A percentile compares a stretch with the other conserved stretches of the same genome.
These are phyloP conservation scores for Aspergillus terreus DNA, from an alignment of 2,329 filamentous ascomycete genomes.

Conservation along the genomic window DNA sequence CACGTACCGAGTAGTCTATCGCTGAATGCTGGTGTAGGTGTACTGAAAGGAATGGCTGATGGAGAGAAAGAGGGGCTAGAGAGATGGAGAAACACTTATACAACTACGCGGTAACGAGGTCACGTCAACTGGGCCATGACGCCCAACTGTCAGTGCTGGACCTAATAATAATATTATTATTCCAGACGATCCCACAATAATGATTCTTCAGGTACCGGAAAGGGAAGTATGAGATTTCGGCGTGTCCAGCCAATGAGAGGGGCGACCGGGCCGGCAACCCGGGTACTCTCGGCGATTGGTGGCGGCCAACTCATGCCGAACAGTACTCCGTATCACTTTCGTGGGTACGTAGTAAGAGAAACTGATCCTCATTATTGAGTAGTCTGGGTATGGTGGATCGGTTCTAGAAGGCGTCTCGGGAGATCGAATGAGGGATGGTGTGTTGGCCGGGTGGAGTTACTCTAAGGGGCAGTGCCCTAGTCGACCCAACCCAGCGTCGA, in stretches of 20 bases:
- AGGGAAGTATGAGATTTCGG: constrained; percentile 10
- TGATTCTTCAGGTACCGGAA: neutral
- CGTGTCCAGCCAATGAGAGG: constrained; percentile 11
- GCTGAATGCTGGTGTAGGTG: neutral
- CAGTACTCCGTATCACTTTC: neutral
- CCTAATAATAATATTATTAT: constrained; percentile 6
- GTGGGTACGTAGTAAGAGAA: constrained; percentile 5
- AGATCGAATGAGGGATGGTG: neutral
- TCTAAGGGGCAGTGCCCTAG: constrained; percentile 9
- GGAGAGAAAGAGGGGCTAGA: constrained; percentile 6
- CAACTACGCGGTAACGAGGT: neutral
- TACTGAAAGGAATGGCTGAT: constrained; percentile 1
- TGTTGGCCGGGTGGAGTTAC: constrained; percentile 6
- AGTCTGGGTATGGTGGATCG: neutral
- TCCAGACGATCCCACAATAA: neutral
- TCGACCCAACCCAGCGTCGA: neutral
- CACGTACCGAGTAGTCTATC: neutral
- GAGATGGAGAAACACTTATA: constrained; percentile 1
- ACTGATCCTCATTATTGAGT: neutral
- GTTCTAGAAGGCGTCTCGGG: constrained; percentile 10
- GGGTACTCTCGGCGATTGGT: constrained; percentile 13
- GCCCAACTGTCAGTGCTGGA: neutral
- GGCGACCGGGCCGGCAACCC: constrained; percentile 13
- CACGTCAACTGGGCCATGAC: constrained; percentile 3
- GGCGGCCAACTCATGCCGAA: constrained; percentile 7